A percentile compares a stretch with the other conserved stretches of the same genome.
These are phyloP conservation scores for Didymella glomerata DNA, from an alignment of 2,329 filamentous ascomycete species.

Conservation along the genomic window DNA sequence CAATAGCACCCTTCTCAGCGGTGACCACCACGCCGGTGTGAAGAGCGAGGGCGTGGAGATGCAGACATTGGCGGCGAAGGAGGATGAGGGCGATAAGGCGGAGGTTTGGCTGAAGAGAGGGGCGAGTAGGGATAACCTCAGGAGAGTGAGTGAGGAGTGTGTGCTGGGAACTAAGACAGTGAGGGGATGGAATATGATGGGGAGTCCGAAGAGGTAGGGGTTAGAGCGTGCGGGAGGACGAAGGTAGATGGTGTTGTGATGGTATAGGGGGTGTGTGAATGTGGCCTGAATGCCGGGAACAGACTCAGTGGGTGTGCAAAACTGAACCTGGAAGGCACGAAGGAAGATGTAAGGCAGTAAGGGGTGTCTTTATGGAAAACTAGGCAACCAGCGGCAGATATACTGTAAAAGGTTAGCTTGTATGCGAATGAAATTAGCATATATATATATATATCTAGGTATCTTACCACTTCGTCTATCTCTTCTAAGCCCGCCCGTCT, in stretches of 20 bases:
- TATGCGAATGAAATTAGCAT: background rate
- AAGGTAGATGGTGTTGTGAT: background rate
- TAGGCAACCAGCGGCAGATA: background rate
- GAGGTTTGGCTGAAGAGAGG: constrained; percentile 27
- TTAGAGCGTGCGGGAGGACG: background rate
- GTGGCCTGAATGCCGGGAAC: no score
- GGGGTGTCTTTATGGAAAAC: background rate
- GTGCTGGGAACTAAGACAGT: background rate
- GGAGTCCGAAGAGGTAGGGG: background rate
- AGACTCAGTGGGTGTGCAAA: no score
- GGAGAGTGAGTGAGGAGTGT: background rate
- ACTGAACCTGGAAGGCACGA: background rate
- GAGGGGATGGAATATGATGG: constrained; percentile 4
- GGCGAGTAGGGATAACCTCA: constrained; percentile 1
- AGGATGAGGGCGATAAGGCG: constrained; percentile 25
- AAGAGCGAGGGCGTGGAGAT: background rate
- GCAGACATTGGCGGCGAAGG: constrained; percentile 8
- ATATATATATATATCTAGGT: no score
- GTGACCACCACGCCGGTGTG: background rate
- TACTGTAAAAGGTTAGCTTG: background rate
- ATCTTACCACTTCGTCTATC: no score
- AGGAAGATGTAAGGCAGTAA: background rate
- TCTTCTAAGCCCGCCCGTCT: no score
- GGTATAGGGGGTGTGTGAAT: background rate
- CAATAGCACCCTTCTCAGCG: background rate